Evolutionary conservation across 75 land plant genomes (phyloP), one percentile per base, ranked within the genome.

Genomic region (Pseudotsuga menziesii): DNA sequence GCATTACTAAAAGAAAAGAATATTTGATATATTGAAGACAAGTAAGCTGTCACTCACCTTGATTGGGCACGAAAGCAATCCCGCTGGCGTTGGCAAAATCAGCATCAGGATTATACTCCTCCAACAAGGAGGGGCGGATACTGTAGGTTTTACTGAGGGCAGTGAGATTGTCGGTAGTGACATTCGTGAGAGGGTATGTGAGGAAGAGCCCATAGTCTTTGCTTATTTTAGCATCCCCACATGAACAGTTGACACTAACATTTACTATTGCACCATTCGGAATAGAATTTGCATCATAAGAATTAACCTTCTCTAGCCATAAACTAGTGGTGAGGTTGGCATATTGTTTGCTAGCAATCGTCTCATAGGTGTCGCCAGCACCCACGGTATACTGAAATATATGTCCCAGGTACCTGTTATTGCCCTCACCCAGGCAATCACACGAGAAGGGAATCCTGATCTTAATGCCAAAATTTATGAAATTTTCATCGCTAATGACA

Each of bases 201-300:
- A 84, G 55, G 72, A 96, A 96, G 82, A 93, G 77, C 57, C 98
- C 97, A 67, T 89, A 96, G 4, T 81, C 70, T 57, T 74, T 61
- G 41, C 88, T 86, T 1, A 93, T 85, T 15, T 48, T 3, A 2
- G 82, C 57, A 58, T 93, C 80, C 23, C 98, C 98, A 75, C 98
- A 96, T 4, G 91, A 88, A 80, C 98, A 96, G 78, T 91, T 93
- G 54, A 96, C 87, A 7, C 88, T 88, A 26, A 93, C 86, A 67
- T 85, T 81, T 1, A 92, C 23, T 1, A 3, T 12, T 22, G 36
- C 79, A 15, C 73, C 79, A 5, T 56, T 61, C 5, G 85, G 84
- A 35, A 95, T 78, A 2, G 41, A 64, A 32, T 48, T 76, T 4
- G 32, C 77, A 5, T 77, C 27, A 72, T 82, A 83, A 20, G 69